Conservation (phyloP, 2,329 filamentous ascomycete genomes). For the Trichoderma semiorbis region DNA sequence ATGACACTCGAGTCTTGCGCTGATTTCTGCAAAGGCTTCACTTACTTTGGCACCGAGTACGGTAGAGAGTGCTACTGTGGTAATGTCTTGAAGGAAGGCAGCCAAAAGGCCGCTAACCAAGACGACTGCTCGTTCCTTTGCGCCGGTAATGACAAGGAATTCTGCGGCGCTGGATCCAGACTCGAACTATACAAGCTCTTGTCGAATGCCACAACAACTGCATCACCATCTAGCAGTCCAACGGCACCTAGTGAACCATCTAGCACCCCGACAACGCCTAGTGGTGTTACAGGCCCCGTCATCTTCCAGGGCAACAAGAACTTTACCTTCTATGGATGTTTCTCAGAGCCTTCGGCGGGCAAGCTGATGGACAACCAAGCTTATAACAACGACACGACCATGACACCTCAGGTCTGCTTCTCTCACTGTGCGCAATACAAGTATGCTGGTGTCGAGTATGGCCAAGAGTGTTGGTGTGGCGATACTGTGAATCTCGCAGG, state of each 20-base stretch:
- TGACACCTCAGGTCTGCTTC: constrained; percentile 35
- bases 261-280: constrained; percentile 20
- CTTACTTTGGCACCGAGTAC: constrained; percentile 36
- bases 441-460: constrained; percentile 38
- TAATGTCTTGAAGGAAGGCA: constrained; percentile 29
- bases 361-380: constrained; percentile 31
- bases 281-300: constrained; percentile 26
- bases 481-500: constrained; percentile 31
- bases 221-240: background rate
- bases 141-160: constrained; percentile 31
- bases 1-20: constrained; percentile 37
- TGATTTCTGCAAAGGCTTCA: constrained; percentile 29
- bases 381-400: constrained; percentile 29
- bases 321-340: constrained; percentile 38
- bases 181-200: constrained; percentile 27
- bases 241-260: constrained; percentile 19
- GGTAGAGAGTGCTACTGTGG: constrained; percentile 40
- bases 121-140: constrained; percentile 35
- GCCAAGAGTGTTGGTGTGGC: constrained; percentile 39
- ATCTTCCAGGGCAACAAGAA: constrained; percentile 34
- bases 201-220: background rate
- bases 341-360: constrained; percentile 32
- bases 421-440: constrained; percentile 33
- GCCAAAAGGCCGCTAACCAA: constrained; percentile 28
- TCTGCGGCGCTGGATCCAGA: constrained; percentile 33